Percentiles rank a stretch among this genome's conserved stretches.
These are phyloP conservation scores for Coelastrella sp. DNA, from an alignment of 139 green algal species.

Conservation along the genomic window DNA sequence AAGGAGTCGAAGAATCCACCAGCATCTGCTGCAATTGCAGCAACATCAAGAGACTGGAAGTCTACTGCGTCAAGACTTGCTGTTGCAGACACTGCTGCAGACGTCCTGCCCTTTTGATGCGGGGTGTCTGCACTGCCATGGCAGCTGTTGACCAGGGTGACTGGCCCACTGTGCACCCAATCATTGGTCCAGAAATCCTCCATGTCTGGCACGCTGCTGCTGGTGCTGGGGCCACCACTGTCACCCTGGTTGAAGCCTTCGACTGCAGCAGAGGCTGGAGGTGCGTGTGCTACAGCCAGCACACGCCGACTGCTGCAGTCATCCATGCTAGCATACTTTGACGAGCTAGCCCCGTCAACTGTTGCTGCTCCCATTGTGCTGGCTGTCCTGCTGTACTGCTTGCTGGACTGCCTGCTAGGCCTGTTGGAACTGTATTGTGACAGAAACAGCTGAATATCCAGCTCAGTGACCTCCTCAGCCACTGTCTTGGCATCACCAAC, in stretches of 20 bases:
- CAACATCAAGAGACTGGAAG: too few species aligned
- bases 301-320: neutral
- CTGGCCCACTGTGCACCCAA: neutral
- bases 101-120: neutral
- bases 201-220: constrained; percentile 27
- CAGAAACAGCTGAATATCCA: constrained; percentile 7
- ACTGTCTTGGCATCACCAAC: neutral
- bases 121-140: neutral
- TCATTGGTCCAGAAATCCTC: constrained; percentile 23
- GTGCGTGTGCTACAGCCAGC: neutral
- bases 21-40: too few species aligned
- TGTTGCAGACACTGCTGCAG: neutral
- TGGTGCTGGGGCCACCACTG: neutral
- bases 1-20: too few species aligned
- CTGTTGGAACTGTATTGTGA: neutral
- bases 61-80: neutral
- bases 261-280: neutral
- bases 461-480: neutral
- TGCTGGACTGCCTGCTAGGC: constrained; percentile 24
- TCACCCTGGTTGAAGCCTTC: neutral
- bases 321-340: neutral
- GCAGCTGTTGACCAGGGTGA: neutral
- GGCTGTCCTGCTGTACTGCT: neutral
- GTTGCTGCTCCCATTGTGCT: neutral
- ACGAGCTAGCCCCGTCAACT: neutral